Conservation (phyloP, 2,329 filamentous ascomycete genomes). For the Pseudogymnoascus sp. region DNA sequence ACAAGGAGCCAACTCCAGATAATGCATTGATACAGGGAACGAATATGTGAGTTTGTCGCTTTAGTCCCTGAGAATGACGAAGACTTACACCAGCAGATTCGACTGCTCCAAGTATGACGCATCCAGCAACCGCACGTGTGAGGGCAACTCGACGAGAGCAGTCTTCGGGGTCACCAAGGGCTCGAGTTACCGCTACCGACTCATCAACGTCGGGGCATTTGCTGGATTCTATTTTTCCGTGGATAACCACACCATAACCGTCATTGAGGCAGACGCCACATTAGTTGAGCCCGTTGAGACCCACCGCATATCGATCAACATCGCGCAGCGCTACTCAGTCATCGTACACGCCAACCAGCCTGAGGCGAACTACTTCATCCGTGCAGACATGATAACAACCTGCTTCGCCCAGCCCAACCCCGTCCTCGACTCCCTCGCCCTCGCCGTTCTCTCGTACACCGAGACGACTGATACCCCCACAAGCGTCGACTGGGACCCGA, state of each 20-base stretch:
- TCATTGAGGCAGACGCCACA: conserved; percentile 67
- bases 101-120: conserved; percentile 37
- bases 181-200: conserved; percentile 48
- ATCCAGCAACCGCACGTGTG: conserved; percentile 34
- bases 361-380: conserved; percentile 53
- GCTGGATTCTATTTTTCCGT: conserved; percentile 66
- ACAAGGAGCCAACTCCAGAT: conserved; percentile 38
- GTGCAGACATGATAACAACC: conserved; percentile 39
- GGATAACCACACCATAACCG: conserved; percentile 57
- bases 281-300: conserved; percentile 54
- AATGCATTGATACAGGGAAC: conserved; percentile 40
- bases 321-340: conserved; percentile 59
- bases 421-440: conserved; percentile 32
- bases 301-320: conserved; percentile 57
- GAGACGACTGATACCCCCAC: conserved; percentile 18
- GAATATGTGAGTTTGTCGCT: conserved; percentile 34
- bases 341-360: conserved; percentile 59
- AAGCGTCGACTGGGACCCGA: conserved; percentile 39
- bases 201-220: conserved; percentile 66
- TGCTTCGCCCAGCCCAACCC: conserved; percentile 42
- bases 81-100: conserved; percentile 16
- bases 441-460: conserved; percentile 31
- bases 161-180: conserved; percentile 4
- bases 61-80: not conserved
- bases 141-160: conserved; percentile 1